These are phyloP conservation scores for Paracoccidioides brasiliensis DNA, from an alignment of 2,329 filamentous ascomycete genomes.

Conservation along the genomic window DNA sequence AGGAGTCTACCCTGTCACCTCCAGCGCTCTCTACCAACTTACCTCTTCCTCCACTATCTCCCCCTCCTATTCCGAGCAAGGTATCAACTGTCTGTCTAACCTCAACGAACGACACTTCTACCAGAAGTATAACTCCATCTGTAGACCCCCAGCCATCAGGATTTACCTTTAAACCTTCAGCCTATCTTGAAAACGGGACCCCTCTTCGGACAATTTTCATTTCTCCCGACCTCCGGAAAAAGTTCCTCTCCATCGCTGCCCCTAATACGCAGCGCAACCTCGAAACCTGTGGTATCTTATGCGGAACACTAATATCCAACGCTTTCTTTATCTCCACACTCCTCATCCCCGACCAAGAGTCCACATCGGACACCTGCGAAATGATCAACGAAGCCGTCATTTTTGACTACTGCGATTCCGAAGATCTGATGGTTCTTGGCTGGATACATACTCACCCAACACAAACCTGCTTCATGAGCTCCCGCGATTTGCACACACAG, in stretches of 20 bases:
- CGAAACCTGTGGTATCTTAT: conserved; percentile 91
- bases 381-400: conserved; percentile 74
- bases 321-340: conserved; percentile 82
- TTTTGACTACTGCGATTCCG: conserved; percentile 76
- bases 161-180: conserved; percentile 70
- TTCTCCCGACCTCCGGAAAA: conserved; percentile 56
- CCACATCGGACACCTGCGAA: conserved; percentile 87
- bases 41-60: conserved; percentile 10
- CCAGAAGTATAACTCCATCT: conserved; percentile 11
- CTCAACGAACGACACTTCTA: conserved; percentile 16
- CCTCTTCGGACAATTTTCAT: conserved; percentile 81
- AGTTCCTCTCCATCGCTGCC: conserved; percentile 61
- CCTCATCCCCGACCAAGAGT: conserved; percentile 79
- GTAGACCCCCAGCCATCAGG: conserved; percentile 35
- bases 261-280: conserved; percentile 69
- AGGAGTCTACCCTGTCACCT: conserved; percentile 14
- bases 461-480: conserved; percentile 97
- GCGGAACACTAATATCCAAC: conserved; percentile 80
- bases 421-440: conserved; percentile 74
- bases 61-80: conserved; percentile 17
- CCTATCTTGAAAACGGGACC: conserved; percentile 78
- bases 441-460: conserved; percentile 98
- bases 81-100: conserved; percentile 12
- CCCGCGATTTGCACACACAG: conserved; percentile 84
- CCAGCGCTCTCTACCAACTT: not conserved